Conservation (phyloP, 1,284 basidiomycete species). For the Leccinum fallax region DNA sequence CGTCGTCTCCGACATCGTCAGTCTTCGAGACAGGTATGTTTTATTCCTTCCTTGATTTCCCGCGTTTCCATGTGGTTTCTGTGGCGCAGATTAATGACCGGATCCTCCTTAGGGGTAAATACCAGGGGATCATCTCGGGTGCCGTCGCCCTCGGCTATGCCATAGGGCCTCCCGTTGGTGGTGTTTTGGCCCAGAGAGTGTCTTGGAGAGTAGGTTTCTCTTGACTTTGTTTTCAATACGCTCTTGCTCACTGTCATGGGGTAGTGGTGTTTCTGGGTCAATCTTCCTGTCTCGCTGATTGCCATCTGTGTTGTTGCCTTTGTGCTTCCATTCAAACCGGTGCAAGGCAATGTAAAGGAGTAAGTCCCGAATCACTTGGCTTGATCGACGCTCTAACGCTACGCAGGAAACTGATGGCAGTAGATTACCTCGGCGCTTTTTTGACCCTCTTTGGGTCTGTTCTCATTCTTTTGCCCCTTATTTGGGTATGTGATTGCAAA, state of each 20-base stretch:
- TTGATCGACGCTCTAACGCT: conserved; percentile 1
- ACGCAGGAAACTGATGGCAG: conserved; percentile 60
- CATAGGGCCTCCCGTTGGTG: conserved; percentile 62
- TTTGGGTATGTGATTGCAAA: conserved; percentile 55
- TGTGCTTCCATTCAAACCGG: conserved; percentile 66
- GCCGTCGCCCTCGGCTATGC: conserved; percentile 48
- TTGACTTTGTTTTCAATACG: neutral
- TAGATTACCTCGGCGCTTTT: conserved; percentile 67
- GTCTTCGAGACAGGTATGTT: conserved; percentile 55
- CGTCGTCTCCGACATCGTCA: conserved; percentile 66
- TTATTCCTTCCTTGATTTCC: conserved; percentile 1
- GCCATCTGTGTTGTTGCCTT: conserved; percentile 59
- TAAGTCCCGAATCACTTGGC: conserved; percentile 20
- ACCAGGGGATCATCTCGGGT: conserved; percentile 62
- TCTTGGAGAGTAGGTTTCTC: conserved; percentile 57
- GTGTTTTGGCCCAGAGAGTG: conserved; percentile 54
- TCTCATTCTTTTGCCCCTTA: conserved; percentile 68
- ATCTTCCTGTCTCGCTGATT: conserved; percentile 57
- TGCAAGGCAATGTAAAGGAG: conserved; percentile 58
- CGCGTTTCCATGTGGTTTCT: neutral
- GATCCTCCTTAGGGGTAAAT: conserved; percentile 51
- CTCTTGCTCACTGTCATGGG: neutral
- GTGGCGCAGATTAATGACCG: neutral
- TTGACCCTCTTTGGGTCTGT: conserved; percentile 65
- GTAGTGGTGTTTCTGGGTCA: conserved; percentile 70